These are phyloP conservation scores for Fulvia fulva DNA, from an alignment of 2,329 filamentous ascomycete genomes.

Conservation along the genomic window DNA sequence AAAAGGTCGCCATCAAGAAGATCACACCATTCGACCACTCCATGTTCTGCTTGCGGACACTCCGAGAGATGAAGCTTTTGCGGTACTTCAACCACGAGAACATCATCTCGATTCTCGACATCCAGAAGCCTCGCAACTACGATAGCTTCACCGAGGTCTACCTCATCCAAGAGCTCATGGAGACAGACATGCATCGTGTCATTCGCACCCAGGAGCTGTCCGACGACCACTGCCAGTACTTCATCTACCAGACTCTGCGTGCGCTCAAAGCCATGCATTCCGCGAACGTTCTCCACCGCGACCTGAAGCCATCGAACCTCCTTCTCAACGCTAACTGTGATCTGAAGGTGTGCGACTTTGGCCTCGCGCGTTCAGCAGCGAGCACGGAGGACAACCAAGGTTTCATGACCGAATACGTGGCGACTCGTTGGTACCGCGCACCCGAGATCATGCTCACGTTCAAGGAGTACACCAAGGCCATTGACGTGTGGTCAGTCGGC, in stretches of 20 bases:
- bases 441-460: slow-evolving; percentile 99
- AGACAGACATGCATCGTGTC: slow-evolving; percentile 98
- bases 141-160: slow-evolving; percentile 97
- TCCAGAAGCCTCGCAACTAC: slow-evolving; percentile 95
- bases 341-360: slow-evolving; percentile 98
- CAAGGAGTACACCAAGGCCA: slow-evolving; percentile 99
- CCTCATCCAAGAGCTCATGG: slow-evolving; percentile 98
- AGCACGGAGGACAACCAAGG: slow-evolving; percentile 99
- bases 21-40: slow-evolving; percentile 95
- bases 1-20: slow-evolving; percentile 99
- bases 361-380: slow-evolving; percentile 84
- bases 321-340: slow-evolving; percentile 98
- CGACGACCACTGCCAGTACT: slow-evolving; percentile 99
- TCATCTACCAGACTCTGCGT: slow-evolving; percentile 98
- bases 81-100: slow-evolving; percentile 99
- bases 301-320: slow-evolving; percentile 95
- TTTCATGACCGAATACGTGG: slow-evolving; percentile 99
- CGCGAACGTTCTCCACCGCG: slow-evolving; percentile 93
- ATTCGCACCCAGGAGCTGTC: slow-evolving; percentile 98
- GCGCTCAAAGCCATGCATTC: slow-evolving; percentile 99
- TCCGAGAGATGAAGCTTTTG: slow-evolving; percentile 98
- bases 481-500: slow-evolving; percentile 98
- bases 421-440: slow-evolving; percentile 97
- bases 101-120: slow-evolving; percentile 98
- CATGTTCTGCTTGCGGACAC: slow-evolving; percentile 62